These are phyloP conservation scores for Cercophora sp. DNA, from an alignment of 495 filamentous ascomycete species.

Conservation along the genomic window DNA sequence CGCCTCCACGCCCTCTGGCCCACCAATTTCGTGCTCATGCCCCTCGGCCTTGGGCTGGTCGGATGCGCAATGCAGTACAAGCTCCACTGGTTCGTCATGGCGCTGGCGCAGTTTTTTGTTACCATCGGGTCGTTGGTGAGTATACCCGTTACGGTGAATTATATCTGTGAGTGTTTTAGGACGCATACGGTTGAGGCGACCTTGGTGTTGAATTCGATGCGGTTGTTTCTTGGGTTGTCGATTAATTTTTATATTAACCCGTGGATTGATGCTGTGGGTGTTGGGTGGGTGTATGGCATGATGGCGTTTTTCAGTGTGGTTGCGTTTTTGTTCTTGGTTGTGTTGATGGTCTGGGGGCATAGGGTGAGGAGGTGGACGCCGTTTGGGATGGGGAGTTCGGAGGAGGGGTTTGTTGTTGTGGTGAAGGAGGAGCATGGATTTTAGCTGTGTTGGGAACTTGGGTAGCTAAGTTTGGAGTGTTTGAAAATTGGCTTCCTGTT, in stretches of 20 bases:
- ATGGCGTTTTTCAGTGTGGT: slow-evolving; percentile 45
- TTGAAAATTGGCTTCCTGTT: too few species aligned
- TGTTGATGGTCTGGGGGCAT: slow-evolving; percentile 31
- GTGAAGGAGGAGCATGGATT: slow-evolving; percentile 7
- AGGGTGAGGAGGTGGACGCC: slow-evolving; percentile 17
- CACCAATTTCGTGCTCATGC: slow-evolving; percentile 41
- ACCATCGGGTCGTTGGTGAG: slow-evolving; percentile 37
- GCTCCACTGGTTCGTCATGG: slow-evolving; percentile 46
- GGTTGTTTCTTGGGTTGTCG: slow-evolving; percentile 40
- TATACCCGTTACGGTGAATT: slow-evolving; percentile 47
- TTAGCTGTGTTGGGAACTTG: not conserved
- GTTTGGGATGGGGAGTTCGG: slow-evolving; percentile 14
- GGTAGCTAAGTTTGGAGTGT: too few species aligned
- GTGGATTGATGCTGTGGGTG: slow-evolving; percentile 42
- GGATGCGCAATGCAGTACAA: slow-evolving; percentile 46
- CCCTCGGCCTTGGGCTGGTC: slow-evolving; percentile 47
- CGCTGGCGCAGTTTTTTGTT: slow-evolving; percentile 41
- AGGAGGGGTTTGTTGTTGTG: slow-evolving; percentile 25
- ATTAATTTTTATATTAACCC: slow-evolving; percentile 47
- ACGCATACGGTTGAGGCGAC: slow-evolving; percentile 41
- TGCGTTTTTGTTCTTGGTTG: slow-evolving; percentile 32
- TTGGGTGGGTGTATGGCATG: slow-evolving; percentile 53
- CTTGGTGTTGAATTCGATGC: slow-evolving; percentile 39
- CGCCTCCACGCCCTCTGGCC: slow-evolving; percentile 46
- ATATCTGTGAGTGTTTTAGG: slow-evolving; percentile 45